These are phyloP conservation scores for Penicillium salamii DNA, from an alignment of 495 filamentous ascomycete species.

Conservation along the genomic window DNA sequence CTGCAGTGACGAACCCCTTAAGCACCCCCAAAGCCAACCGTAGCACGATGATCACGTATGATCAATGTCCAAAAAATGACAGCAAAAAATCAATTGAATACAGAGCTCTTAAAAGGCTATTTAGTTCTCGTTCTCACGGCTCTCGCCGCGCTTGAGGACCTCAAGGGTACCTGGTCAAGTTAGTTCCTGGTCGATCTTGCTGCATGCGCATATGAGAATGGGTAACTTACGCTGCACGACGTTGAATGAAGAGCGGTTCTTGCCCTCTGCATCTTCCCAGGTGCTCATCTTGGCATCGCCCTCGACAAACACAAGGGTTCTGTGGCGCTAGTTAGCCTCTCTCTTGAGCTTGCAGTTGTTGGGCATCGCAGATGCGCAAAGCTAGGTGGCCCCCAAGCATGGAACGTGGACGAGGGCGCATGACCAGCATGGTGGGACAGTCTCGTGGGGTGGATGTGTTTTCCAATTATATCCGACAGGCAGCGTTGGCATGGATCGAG, in stretches of 20 bases:
- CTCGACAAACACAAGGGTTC: slow-evolving; percentile 69
- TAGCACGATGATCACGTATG: too few species aligned
- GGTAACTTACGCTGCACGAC: slow-evolving; percentile 68
- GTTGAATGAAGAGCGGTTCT: slow-evolving; percentile 52
- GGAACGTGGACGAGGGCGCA: not conserved
- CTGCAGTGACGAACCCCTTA: too few species aligned
- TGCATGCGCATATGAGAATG: not conserved
- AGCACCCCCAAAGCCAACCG: too few species aligned
- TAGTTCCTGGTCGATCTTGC: not conserved
- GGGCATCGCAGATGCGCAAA: not conserved
- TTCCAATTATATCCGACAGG: too few species aligned
- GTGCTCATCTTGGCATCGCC: slow-evolving; percentile 62
- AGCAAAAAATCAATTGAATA: slow-evolving; percentile 3
- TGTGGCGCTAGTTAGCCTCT: slow-evolving; percentile 26
- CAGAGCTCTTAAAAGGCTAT: not conserved
- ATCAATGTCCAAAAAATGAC: not conserved
- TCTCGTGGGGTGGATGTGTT: too few species aligned
- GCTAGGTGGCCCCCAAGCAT: not conserved
- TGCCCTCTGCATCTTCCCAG: slow-evolving; percentile 64
- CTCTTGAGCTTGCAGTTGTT: not conserved
- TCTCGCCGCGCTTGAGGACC: slow-evolving; percentile 50
- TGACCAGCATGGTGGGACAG: too few species aligned
- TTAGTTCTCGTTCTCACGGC: slow-evolving; percentile 13
- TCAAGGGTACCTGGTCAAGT: slow-evolving; percentile 50
- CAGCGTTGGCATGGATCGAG: too few species aligned